Conservation (phyloP, 306 rosid genomes). For the Inga leiocalycina region DNA sequence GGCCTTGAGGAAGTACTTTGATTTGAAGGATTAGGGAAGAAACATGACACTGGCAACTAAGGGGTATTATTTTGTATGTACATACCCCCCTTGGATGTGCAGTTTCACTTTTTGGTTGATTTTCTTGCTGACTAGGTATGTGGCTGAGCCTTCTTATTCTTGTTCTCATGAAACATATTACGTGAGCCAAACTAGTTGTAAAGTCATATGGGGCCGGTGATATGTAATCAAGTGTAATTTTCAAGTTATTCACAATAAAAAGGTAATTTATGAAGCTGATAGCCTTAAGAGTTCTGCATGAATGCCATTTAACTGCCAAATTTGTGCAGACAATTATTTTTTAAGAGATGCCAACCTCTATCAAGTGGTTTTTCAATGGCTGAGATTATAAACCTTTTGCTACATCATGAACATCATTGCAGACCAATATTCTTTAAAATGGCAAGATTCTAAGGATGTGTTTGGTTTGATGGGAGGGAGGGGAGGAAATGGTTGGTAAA, state of each 20-base stretch:
- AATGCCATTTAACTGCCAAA: not conserved
- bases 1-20: slow-evolving; percentile 15
- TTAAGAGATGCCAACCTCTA: not conserved
- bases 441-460: too few species aligned
- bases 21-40: slow-evolving; percentile 43
- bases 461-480: too few species aligned
- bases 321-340: too few species aligned
- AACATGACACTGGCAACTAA: slow-evolving; percentile 44
- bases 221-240: not conserved
- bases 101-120: not conserved
- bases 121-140: not conserved
- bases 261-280: not conserved
- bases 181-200: not conserved
- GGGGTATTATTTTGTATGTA: not conserved
- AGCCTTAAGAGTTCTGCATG: not conserved
- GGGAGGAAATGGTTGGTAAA: too few species aligned
- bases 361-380: not conserved
- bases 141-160: not conserved
- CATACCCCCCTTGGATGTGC: not conserved
- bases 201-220: not conserved
- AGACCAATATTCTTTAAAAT: not conserved
- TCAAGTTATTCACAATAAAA: not conserved
- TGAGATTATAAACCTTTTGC: slow-evolving; percentile 9
- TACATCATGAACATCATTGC: not conserved
- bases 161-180: not conserved